These are phyloP conservation scores for Lithocarpus polystachyus DNA, from an alignment of 306 rosid species.

Conservation along the genomic window DNA sequence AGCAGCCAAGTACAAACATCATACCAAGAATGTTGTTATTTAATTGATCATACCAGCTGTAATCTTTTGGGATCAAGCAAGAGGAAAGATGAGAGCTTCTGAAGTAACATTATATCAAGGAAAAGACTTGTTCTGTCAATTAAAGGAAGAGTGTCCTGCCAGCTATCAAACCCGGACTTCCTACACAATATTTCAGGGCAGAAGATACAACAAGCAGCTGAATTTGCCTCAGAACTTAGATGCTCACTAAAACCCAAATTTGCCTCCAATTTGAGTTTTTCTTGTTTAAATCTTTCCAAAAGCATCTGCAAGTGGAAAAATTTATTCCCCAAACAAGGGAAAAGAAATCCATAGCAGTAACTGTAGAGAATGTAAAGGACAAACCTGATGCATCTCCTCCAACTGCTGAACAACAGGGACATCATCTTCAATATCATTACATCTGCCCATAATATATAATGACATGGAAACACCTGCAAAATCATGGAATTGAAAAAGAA, in stretches of 20 bases:
- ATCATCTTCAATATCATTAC: conserved; percentile 41
- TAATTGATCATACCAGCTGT: conserved; percentile 41
- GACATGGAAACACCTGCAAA: conserved; percentile 63
- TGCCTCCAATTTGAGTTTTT: conserved; percentile 39
- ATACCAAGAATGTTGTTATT: neutral
- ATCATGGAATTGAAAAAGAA: neutral
- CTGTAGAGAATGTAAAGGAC: conserved; percentile 14
- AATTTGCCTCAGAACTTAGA: conserved; percentile 24
- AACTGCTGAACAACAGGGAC: conserved; percentile 36
- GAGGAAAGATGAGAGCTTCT: conserved; percentile 51
- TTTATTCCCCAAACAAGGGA: neutral
- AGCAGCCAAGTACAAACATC: neutral
- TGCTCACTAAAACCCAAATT: conserved; percentile 26
- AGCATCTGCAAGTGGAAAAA: conserved; percentile 44
- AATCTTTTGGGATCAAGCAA: conserved; percentile 41
- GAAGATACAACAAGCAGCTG: conserved; percentile 53
- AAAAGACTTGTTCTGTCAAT: conserved; percentile 59
- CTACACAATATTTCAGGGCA: conserved; percentile 40
- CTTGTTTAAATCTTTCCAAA: conserved; percentile 39
- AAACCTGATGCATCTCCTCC: conserved; percentile 60
- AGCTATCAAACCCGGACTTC: conserved; percentile 43
- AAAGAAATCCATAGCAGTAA: neutral
- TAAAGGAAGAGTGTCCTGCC: conserved; percentile 59
- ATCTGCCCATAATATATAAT: conserved; percentile 40
- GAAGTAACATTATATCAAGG: conserved; percentile 67